Evolutionary conservation across 768 basidiomycete genomes (phyloP), one percentile per base, ranked within the genome.

Genomic region (Tulasnella sp.): DNA sequence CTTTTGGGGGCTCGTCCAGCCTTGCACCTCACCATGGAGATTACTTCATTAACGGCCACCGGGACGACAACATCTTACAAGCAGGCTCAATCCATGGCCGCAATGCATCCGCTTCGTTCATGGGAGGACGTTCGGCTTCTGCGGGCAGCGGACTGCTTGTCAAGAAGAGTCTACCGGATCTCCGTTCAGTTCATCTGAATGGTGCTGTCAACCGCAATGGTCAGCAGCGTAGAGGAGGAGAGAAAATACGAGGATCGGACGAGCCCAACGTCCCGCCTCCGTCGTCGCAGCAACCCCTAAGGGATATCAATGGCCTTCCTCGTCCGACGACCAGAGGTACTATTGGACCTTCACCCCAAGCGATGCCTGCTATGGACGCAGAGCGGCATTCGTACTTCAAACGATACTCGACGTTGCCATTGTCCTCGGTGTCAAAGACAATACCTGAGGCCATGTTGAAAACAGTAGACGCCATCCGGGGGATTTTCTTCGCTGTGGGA

Each of bases 381-480:
- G 95, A 97, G 84, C 91, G 94, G 34, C 94, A 96, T 83, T 94
- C 95, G 1, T 99, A 99, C 86, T 99, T 99, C 87, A 93, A 93
- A 50, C 92, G 96, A n/a, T 88, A 97, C 34, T 96, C 96, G 2
- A 91, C 92, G 44, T 87, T 96, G 6, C 93, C 93, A 1, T 86
- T 88, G 0, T 89, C 90, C 44, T 86, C 88, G 11, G 89, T 91
- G 44, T 89, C 91, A 28, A 90, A 90, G 82, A 88, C 91, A 28
- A 89, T 98, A 12, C 94, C 97, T 0, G 87, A 89, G 22, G 86
- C 93, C 20, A 88, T 99, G 11, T 86, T 92, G 31, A 88, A 88
- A 58, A 88, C 97, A 64, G 89, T 96, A 69, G 96, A 99, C 83
- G 92, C 93, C n/a, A 92, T 95, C 72, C 93, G 98, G 40, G 96